phyloP scores from a whole-genome alignment of 768 basidiomycete genomes.

The Crucibulum laeve region DNA sequence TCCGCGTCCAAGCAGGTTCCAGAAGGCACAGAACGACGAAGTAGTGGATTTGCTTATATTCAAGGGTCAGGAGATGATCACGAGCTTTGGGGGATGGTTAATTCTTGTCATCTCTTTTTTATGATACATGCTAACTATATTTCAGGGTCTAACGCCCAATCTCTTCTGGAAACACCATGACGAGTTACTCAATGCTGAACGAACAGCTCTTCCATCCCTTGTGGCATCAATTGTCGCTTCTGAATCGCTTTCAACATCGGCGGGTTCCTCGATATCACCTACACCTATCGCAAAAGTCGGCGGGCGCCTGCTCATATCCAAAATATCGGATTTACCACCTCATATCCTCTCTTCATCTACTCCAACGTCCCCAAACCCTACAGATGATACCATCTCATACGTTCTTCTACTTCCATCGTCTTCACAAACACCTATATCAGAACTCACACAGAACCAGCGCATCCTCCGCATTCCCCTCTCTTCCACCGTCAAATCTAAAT shows the following conservation, averaged over 20 bases:
- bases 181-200: conserved; percentile 39
- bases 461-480: too few species aligned
- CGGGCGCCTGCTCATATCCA: conserved; percentile 38
- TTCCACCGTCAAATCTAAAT: too few species aligned
- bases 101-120: conserved; percentile 2
- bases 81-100: conserved; percentile 82
- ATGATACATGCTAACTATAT: background rate
- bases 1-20: conserved; percentile 76
- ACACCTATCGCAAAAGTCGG: conserved; percentile 30
- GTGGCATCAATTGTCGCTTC: conserved; percentile 27
- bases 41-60: conserved; percentile 77
- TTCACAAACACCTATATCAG: too few species aligned
- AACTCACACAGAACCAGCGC: too few species aligned
- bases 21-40: conserved; percentile 56
- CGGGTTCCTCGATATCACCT: conserved; percentile 3
- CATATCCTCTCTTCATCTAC: background rate
- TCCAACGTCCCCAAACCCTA: background rate
- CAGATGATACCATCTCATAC: background rate
- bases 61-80: conserved; percentile 97
- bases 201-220: conserved; percentile 45
- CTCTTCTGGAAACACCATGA: conserved; percentile 64
- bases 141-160: conserved; percentile 59
- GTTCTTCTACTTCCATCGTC: background rate
- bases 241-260: background rate
- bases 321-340: conserved; percentile 17